phyloP scores from a whole-genome alignment of 2,329 filamentous ascomycete genomes.

The Colletotrichum lupini region DNA sequence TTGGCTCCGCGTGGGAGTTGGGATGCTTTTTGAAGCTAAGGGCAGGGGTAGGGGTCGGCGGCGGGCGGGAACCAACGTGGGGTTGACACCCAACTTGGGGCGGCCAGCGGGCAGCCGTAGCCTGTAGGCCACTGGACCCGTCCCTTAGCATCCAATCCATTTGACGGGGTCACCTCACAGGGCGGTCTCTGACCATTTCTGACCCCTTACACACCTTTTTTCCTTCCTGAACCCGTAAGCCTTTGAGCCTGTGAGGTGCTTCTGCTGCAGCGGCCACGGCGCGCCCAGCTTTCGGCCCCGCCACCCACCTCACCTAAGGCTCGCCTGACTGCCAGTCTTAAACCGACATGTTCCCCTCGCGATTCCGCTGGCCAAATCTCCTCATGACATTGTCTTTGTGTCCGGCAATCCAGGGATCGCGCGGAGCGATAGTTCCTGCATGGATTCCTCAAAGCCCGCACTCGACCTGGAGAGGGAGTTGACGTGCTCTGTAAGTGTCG shows the following conservation, averaged over 20 bases:
- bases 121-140: background rate
- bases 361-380: constrained; percentile 6
- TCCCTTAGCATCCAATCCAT: background rate
- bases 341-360: constrained; percentile 29
- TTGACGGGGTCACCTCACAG: constrained; percentile 1
- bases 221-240: background rate
- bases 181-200: constrained; percentile 18
- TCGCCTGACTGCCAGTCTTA: constrained; percentile 21
- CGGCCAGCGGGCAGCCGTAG: constrained; percentile 4
- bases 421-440: constrained; percentile 40
- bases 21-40: constrained; percentile 15
- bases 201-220: background rate
- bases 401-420: constrained; percentile 29
- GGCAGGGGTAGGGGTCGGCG: constrained; percentile 20
- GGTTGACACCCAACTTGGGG: constrained; percentile 6
- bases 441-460: constrained; percentile 62
- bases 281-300: constrained; percentile 34
- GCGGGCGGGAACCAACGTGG: constrained; percentile 22
- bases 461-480: constrained; percentile 92
- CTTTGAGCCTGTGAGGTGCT: constrained; percentile 4
- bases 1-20: constrained; percentile 12
- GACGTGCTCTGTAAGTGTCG: constrained; percentile 84
- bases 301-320: constrained; percentile 16
- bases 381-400: constrained; percentile 22
- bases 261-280: constrained; percentile 20